Evolutionary conservation across 495 filamentous ascomycete genomes (phyloP), one percentile per base, ranked within the genome.

Genomic region (Aspergillus bertholletiae): DNA sequence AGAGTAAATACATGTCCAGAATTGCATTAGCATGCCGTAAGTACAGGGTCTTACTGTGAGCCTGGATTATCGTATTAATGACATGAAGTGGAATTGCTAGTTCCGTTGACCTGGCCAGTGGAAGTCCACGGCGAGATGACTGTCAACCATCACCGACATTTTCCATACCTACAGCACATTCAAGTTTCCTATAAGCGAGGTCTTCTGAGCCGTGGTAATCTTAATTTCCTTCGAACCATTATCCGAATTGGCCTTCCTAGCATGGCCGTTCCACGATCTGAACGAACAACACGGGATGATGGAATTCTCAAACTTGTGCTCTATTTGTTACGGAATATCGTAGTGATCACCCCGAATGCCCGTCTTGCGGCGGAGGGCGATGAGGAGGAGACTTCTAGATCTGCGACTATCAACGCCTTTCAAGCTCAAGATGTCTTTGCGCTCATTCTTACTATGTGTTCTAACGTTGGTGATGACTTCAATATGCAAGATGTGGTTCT

Each of bases 71-170:
- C 49, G 20, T 18, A 40, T 55, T 67, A 35, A 64, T 51, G 39
- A 21, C 9, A 30, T 32, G 18, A 26, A 85, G 77, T 97, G 71
- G 93, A 97, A 67, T 76, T 99, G 46, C 83, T 99, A 57, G 91
- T 96, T 2, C 92, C 93, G 26, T 76, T 99, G 61, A 99, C 94
- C 24, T 97, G 93, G 93, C 92, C 92, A 9, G 75, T 94, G 54
- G 90, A 97, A 58, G 85, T 88, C 57, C 83, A 92, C 57, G 74
- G 78, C 44, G 80, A 89, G 58, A 94, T 93, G 87, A 97, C 91
- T 4, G 75, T 89, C 59, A 97, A 97, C 67, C 91, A 97, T 65
- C 87, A 94, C 63, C 83, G 90, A 44, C 95, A 99, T 70, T 77
- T 89, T 22, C 90, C 93, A 6, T 95, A 90, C 47, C 75, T 99